Evolutionary conservation across 2,329 filamentous ascomycete genomes (phyloP).

Genomic region (Verticillium klebahnii): DNA sequence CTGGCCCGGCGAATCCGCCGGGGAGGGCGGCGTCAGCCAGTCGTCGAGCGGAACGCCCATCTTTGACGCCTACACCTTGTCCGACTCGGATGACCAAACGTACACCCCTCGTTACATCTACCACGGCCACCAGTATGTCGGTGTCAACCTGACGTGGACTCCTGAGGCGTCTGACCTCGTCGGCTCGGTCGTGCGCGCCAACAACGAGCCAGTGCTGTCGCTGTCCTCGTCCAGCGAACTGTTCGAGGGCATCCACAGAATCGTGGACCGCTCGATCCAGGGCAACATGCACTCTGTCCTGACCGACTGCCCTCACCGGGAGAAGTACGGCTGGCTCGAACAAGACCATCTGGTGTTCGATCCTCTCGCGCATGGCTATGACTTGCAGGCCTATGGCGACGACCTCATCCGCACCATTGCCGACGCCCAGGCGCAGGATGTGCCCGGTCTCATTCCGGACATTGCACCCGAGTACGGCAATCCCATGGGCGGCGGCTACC

Average conservation of each 20-base stretch:
- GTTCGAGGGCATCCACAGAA: no score
- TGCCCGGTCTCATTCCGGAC: conserved; percentile 8
- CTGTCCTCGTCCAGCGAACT: not conserved
- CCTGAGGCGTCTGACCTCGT: conserved; percentile 3
- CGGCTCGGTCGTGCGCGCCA: conserved; percentile 5
- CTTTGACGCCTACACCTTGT: no score
- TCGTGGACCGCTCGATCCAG: no score
- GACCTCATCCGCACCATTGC: conserved; percentile 9
- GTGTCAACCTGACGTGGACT: conserved; percentile 10
- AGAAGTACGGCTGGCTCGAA: conserved; percentile 12
- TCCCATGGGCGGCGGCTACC: no score
- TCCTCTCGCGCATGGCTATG: conserved; percentile 2
- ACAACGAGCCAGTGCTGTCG: conserved; percentile 5
- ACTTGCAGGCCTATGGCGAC: conserved; percentile 9
- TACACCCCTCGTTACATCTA: conserved; percentile 7
- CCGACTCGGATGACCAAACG: no score
- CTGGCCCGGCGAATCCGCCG: no score
- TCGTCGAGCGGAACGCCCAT: no score
- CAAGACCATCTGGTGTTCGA: conserved; percentile 11
- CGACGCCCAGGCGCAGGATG: conserved; percentile 8
- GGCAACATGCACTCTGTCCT: no score
- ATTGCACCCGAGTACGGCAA: not conserved
- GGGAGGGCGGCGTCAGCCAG: no score
- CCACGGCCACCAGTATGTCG: conserved; percentile 8
- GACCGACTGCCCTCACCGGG: conserved; percentile 8